phyloP scores from a whole-genome alignment of 2,329 filamentous ascomycete genomes.

The Tolypocladium capitatum region DNA sequence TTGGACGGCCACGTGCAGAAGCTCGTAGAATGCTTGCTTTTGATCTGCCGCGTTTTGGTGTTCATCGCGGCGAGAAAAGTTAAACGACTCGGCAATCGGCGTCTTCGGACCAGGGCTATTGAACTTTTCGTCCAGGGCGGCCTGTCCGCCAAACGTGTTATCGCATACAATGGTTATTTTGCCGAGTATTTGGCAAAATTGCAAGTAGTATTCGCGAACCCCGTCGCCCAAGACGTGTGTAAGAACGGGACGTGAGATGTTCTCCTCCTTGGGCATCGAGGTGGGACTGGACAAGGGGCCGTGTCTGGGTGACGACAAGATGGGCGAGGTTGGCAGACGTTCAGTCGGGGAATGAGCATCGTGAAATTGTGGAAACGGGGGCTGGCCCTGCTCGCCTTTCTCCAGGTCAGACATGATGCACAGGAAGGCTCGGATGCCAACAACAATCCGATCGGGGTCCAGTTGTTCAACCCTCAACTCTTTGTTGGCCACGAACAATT shows the following conservation, averaged over 20 bases:
- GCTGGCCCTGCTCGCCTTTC: constrained; percentile 60
- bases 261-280: constrained; percentile 38
- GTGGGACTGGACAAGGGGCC: constrained; percentile 12
- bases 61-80: constrained; percentile 75
- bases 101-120: constrained; percentile 79
- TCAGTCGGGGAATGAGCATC: constrained; percentile 26
- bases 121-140: constrained; percentile 90
- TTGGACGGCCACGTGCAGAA: constrained; percentile 90
- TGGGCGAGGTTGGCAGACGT: constrained; percentile 35
- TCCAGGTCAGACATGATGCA: constrained; percentile 89
- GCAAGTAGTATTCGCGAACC: constrained; percentile 71
- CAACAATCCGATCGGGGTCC: constrained; percentile 93
- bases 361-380: constrained; percentile 71
- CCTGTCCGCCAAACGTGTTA: constrained; percentile 92
- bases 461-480: constrained; percentile 82
- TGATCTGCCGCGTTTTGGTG: constrained; percentile 60
- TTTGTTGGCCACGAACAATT: constrained; percentile 63
- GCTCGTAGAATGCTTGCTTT: constrained; percentile 88
- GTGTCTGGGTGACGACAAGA: constrained; percentile 24
- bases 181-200: constrained; percentile 88
- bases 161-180: constrained; percentile 96
- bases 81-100: constrained; percentile 87
- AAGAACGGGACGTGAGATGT: constrained; percentile 52
- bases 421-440: constrained; percentile 87
- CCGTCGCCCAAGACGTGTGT: constrained; percentile 55